Percentiles rank a stretch among this genome's conserved stretches.
Conservation (phyloP, 2,329 filamentous ascomycete genomes). For the Colletotrichum ledebouriae region DNA sequence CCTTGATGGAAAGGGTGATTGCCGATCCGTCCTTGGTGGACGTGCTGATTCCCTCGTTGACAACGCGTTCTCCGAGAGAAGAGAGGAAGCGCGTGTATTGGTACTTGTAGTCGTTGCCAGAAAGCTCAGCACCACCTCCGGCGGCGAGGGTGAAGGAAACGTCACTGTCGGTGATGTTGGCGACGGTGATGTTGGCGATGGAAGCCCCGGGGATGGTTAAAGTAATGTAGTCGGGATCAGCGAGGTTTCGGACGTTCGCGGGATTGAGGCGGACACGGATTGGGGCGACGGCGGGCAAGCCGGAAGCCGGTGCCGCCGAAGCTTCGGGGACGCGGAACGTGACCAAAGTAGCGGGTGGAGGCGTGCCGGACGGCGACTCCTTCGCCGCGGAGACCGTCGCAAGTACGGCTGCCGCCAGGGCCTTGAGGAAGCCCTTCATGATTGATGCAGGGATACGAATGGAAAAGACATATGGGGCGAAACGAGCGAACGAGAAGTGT, state of each 20-base stretch:
- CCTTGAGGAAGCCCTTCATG: conserved; percentile 33
- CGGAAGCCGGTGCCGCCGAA: conserved; percentile 15
- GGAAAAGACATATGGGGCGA: conserved; percentile 23
- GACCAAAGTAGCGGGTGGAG: conserved; percentile 13
- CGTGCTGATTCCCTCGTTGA: conserved; percentile 48
- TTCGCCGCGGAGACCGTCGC: conserved; percentile 26
- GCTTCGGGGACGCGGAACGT: conserved; percentile 27
- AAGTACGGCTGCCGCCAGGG: conserved; percentile 16
- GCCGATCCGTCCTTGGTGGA: conserved; percentile 44
- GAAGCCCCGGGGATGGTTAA: conserved; percentile 40
- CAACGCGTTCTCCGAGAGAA: conserved; percentile 48
- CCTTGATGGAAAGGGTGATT: conserved; percentile 47
- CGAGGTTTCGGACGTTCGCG: conserved; percentile 37
- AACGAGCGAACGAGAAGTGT: not conserved
- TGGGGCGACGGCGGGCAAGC: conserved; percentile 20
- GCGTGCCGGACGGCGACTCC: conserved; percentile 1
- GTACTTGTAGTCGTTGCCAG: conserved; percentile 47
- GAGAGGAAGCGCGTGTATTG: conserved; percentile 46
- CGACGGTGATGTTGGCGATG: conserved; percentile 27
- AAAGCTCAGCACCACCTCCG: conserved; percentile 40
- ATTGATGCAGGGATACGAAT: not conserved
- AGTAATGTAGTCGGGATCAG: conserved; percentile 38
- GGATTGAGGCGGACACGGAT: conserved; percentile 42
- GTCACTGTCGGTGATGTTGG: conserved; percentile 27
- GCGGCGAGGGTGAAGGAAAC: conserved; percentile 32